Base-by-base conservation (phyloP, 163 green algal genomes). In the Scenedesmus sp. region DNA sequence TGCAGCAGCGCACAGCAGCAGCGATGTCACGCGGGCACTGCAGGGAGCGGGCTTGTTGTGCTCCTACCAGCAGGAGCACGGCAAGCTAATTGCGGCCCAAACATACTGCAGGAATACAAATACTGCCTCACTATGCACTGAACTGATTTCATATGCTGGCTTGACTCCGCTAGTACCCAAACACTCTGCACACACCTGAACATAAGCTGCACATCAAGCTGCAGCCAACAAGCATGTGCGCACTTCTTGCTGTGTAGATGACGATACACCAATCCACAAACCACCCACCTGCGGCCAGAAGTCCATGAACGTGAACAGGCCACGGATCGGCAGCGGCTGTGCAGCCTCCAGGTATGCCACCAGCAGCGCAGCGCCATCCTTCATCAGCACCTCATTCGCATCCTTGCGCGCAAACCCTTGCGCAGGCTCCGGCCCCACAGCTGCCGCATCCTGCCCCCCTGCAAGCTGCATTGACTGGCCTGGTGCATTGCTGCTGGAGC, bases 351-450 rank as follows among this genome's bases (percentile, higher is more conserved):
- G 67, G 15, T 96, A 96, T 3, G 46, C 83, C 12, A 57, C 56
- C 73, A 99, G 92, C 46, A 91, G 92, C n/a, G 94, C 94, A 0
- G 91, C 77, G 0, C 97, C 97, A 89, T 98, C 95, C 62, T 91
- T 89, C 86, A 97, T 86, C 84, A 99, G 94, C 89, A 98, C 96
- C 62, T 99, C 97, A 88, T 98, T 98, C 7, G 98, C 98, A 93
- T 99, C 97, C 94, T 99, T 99, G 73, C 96, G 93, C 56, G 94
- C 93, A 77, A 88, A 88, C 18, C 23, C 57, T 60, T 64, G 8
- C 18, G n/a, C 3, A 8, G 20, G 83, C 26, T 66, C 83, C 23
- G 83, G 57, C 9, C 23, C 15, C 7, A 34, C 1, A 13, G 83
- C 83, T n/a, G n/a, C 57, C 34, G 20, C 9, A 54, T 54, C 56